These are phyloP conservation scores for Plasmopara muralis DNA, from an alignment of 352 stramenopile species.

Conservation along the genomic window DNA sequence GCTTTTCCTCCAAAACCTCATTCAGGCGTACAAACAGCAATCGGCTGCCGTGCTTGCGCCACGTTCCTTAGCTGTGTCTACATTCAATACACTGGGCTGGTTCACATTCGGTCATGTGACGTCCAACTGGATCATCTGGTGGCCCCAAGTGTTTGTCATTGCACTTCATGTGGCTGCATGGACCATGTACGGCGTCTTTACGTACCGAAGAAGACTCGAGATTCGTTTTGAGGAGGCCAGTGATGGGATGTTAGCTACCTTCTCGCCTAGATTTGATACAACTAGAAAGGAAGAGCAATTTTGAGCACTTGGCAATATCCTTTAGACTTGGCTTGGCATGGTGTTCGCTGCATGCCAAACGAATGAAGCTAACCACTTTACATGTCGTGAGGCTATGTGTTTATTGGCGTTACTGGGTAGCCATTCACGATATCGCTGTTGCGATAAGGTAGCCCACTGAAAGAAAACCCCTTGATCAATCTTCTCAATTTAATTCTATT, in stretches of 20 bases:
- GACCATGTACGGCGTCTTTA: constrained; percentile 30
- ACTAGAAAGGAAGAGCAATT: constrained; percentile 3
- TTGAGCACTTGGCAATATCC: no score
- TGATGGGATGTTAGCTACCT: constrained; percentile 7
- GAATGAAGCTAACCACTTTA: no score
- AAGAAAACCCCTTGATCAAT: no score
- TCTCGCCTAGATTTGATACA: constrained; percentile 15
- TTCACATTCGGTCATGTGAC: constrained; percentile 39
- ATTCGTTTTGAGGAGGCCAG: constrained; percentile 9
- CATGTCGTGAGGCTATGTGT: no score
- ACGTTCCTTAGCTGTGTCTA: constrained; percentile 32
- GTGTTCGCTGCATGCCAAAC: no score
- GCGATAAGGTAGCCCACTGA: no score
- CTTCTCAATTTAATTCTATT: no score
- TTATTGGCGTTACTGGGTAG: no score
- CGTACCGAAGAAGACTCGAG: constrained; percentile 4
- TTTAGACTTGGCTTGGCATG: no score
- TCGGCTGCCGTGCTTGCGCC: constrained; percentile 32
- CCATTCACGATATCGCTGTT: no score
- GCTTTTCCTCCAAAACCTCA: constrained; percentile 35
- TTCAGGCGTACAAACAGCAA: constrained; percentile 26
- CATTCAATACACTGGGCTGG: constrained; percentile 48
- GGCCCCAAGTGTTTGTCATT: constrained; percentile 38
- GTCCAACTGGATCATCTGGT: constrained; percentile 49
- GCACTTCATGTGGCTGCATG: constrained; percentile 25